These are phyloP conservation scores for Quercus agrifolia DNA, from an alignment of 306 rosid species.

Conservation along the genomic window DNA sequence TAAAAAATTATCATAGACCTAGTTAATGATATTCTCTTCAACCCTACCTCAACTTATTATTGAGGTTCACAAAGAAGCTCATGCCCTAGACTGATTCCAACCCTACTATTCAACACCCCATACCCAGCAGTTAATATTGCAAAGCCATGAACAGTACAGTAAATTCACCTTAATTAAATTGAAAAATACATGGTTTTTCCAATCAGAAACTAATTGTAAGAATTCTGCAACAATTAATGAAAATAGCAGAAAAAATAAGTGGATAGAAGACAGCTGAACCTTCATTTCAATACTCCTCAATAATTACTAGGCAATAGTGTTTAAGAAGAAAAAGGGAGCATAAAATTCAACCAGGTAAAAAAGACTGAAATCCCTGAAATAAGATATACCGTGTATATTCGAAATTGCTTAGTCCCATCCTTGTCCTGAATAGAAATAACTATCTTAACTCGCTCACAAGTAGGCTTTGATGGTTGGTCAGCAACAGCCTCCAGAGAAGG, in stretches of 20 bases:
- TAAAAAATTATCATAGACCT: neutral
- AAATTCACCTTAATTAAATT: neutral
- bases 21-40: neutral
- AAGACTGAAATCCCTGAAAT: neutral
- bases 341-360: neutral
- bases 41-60: neutral
- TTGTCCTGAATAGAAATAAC: slow-evolving; percentile 74
- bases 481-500: slow-evolving; percentile 28
- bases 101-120: neutral
- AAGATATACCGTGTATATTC: slow-evolving; percentile 62
- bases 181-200: neutral
- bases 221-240: neutral
- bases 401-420: slow-evolving; percentile 65
- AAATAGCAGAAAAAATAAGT: neutral
- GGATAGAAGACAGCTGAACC: neutral
- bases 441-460: slow-evolving; percentile 57
- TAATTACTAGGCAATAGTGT: neutral
- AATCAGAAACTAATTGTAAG: neutral
- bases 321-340: neutral
- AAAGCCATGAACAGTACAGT: neutral
- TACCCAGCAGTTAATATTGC: neutral
- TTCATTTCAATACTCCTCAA: neutral
- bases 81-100: neutral
- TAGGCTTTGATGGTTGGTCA: slow-evolving; percentile 39
- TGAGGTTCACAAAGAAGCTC: neutral